Base-by-base conservation (phyloP, 2,329 filamentous ascomycete genomes). In the Tolypocladium ovalisporum region DNA sequence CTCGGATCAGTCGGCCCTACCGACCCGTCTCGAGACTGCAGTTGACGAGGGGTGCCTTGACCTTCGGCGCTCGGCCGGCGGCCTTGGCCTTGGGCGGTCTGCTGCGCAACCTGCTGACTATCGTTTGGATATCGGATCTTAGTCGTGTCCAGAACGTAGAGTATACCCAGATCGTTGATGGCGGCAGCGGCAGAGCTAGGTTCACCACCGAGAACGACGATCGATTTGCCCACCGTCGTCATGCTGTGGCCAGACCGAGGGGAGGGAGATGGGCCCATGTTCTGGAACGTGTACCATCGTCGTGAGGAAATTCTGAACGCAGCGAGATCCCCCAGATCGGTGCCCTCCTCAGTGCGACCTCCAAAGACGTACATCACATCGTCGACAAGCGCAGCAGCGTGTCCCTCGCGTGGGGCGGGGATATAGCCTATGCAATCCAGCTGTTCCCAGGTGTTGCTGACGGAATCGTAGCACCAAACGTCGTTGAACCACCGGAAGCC, bases 351-450 rank as follows among this genome's bases (percentile, higher is more conserved):
- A 0, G 91, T 97, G 59, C 94, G 88, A 51, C 94, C 94, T 64
- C 95, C 95, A 71, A 99, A 99, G 60, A 99, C 86, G 75, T 99
- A 99, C 95, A 99, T 99, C 59, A 97, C 94, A 69, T 99, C 94
- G 70, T 94, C 90, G 49, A 99, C 92, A 24, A 99, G 78, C 4
- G 93, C 87, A 17, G 94, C 90, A 15, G 95, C 92, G 71, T 99
- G 94, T 4, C 94, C 94, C 78, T 99, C 94, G 60, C 94, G 85
- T 22, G 93, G 87, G 1, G 91, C 87, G 1, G 95, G 94, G 59
- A 99, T 97, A 71, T 97, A 99, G 39, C 94, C 94, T 66, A 97
- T 97, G 70, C 94, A 99, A 67, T 97, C 93, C 57, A 96, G 80
- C 69, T 95, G 88, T 12, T 84, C 76, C 94, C 94, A 99, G 57